Evolutionary conservation across 345 rosid genomes (phyloP), one percentile per base, ranked within the genome.

Genomic region (Mallotus nudiflorus): DNA sequence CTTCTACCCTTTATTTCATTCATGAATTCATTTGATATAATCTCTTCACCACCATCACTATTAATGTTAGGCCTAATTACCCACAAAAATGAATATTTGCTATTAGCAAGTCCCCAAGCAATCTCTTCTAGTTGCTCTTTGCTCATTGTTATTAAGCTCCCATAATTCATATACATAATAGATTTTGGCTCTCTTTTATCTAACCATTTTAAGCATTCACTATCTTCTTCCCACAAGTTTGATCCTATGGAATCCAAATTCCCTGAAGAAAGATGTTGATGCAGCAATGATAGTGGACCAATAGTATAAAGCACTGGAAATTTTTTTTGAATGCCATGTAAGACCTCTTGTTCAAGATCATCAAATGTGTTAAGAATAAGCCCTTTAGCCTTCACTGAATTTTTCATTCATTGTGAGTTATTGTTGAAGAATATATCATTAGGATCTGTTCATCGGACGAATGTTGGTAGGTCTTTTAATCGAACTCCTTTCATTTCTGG

Each of bases 41-140:
- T 51, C 13, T 19, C 14, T 8, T 33, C 19, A 31, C 45, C 69
- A 15, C 25, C 46, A 18, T 33, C 40, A 24, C 50, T 6, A 31
- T 31, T 15, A 33, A 33, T 33, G 19, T 66, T 45, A 31, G 69
- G 33, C 46, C 59, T 66, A 31, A 66, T 29, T 6, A 66, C 59
- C 69, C 69, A 66, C 69, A 66, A 51, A 20, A 66, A 66, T 31
- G 59, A 18, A 14, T 52, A 55, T 18, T 66, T 51, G 13, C 59
- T 50, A 49, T 66, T 51, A 2, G 69, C 69, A 33, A 66, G 40
- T 35, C 69, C 69, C 69, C 69, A 51, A 16, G 59, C 69, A 49
- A 66, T 33, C 14, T 66, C 69, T 20, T 2, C n/a, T 2, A 66
- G 6, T 9, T 66, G 46, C 19, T 67, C 33, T 55, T 55, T 6